These are phyloP conservation scores for Tylopilus cervinicoccineus DNA, from an alignment of 768 basidiomycete species.

Conservation along the genomic window DNA sequence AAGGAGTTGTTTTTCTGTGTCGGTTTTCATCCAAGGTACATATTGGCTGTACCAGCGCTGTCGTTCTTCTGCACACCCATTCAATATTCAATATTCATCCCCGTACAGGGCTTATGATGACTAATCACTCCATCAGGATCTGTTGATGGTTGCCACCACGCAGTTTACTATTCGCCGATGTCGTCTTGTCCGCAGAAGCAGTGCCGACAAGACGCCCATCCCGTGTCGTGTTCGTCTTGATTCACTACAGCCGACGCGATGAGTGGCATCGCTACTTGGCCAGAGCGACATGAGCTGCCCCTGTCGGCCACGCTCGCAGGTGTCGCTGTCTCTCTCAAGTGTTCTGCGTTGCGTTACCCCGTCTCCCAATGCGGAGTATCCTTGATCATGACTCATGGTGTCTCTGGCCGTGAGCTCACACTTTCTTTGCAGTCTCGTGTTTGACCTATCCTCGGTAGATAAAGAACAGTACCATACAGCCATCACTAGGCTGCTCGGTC, in stretches of 20 bases:
- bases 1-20: too few species aligned
- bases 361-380: slow-evolving; percentile 23
- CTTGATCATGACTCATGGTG: slow-evolving; percentile 25
- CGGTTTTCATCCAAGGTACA: too few species aligned
- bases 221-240: not conserved
- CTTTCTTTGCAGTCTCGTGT: not conserved
- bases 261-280: not conserved
- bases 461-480: slow-evolving; percentile 28
- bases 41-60: too few species aligned
- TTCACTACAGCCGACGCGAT: not conserved
- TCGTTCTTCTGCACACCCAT: too few species aligned
- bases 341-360: slow-evolving; percentile 25
- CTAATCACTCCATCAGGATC: too few species aligned
- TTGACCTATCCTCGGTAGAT: slow-evolving; percentile 10
- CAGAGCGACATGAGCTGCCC: slow-evolving; percentile 19
- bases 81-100: too few species aligned
- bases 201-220: not conserved
- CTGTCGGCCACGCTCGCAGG: slow-evolving; percentile 17
- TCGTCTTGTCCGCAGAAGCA: too few species aligned
- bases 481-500: slow-evolving; percentile 17
- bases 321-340: slow-evolving; percentile 11
- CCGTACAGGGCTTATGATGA: too few species aligned
- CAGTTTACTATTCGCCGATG: too few species aligned
- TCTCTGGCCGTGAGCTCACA: slow-evolving; percentile 23
- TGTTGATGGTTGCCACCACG: too few species aligned